Conservation (phyloP, 108 stramenopile genomes). For the Cyclotella sp. region DNA sequence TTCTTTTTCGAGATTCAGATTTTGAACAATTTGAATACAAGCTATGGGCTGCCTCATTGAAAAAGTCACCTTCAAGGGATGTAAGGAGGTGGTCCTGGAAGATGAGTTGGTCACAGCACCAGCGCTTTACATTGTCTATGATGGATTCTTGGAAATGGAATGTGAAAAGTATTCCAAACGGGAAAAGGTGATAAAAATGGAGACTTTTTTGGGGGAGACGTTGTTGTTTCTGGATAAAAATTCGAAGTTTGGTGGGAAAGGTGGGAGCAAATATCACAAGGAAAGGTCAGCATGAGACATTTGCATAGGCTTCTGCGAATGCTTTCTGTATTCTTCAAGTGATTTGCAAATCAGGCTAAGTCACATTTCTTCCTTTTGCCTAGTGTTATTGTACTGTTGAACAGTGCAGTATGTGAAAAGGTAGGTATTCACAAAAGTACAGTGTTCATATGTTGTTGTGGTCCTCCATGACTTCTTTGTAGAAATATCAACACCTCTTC, state of each 20-base stretch:
- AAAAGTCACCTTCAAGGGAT: conserved; percentile 52
- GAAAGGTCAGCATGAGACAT: background rate
- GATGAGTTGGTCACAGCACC: conserved; percentile 65
- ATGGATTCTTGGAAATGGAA: conserved; percentile 49
- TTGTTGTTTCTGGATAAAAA: conserved; percentile 44
- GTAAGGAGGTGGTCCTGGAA: conserved; percentile 70
- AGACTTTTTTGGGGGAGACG: conserved; percentile 44
- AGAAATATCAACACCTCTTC: background rate
- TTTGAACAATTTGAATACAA: conserved; percentile 62
- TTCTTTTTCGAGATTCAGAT: conserved; percentile 55
- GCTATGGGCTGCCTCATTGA: conserved; percentile 59
- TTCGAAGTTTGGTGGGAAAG: conserved; percentile 55
- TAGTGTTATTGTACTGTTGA: conserved; percentile 37
- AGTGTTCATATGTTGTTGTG: background rate
- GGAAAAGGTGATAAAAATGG: conserved; percentile 46
- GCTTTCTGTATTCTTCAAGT: no score
- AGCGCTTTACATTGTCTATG: conserved; percentile 63
- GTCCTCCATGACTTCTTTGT: no score
- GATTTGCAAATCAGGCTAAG: no score
- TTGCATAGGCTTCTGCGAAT: no score
- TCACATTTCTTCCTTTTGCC: no score
- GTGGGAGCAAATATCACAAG: conserved; percentile 33
- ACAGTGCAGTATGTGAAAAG: conserved; percentile 52
- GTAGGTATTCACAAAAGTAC: background rate
- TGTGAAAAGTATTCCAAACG: conserved; percentile 62